phyloP scores from a whole-genome alignment of 2,329 filamentous ascomycete genomes.

The Penicillium paneum region DNA sequence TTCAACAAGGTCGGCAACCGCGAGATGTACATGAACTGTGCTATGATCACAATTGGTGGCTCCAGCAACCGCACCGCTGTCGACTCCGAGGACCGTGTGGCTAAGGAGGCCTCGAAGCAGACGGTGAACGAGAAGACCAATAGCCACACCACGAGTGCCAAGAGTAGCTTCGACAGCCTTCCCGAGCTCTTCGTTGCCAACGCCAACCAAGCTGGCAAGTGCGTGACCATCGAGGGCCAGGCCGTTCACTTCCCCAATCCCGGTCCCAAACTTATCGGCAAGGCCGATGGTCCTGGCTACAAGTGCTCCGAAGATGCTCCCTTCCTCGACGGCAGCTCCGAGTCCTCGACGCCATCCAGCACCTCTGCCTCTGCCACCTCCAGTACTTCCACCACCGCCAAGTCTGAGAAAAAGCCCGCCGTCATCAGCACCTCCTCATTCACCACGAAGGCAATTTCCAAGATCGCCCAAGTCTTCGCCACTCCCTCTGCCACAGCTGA shows the following conservation, averaged over 20 bases:
- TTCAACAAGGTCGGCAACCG: constrained; percentile 74
- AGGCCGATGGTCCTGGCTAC: constrained; percentile 35
- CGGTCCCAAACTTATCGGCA: constrained; percentile 52
- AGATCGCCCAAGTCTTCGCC: constrained; percentile 12
- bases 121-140: constrained; percentile 5
- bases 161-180: constrained; percentile 50
- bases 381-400: background rate
- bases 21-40: constrained; percentile 87
- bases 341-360: background rate
- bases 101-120: background rate
- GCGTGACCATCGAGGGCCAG: constrained; percentile 55
- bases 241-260: constrained; percentile 66
- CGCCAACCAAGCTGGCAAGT: constrained; percentile 52
- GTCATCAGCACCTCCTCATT: background rate
- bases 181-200: constrained; percentile 72
- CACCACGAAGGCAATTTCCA: constrained; percentile 10
- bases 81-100: background rate
- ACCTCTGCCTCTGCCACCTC: background rate
- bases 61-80: background rate
- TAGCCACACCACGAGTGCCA: constrained; percentile 11
- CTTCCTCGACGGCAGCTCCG: constrained; percentile 25
- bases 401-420: too few relatives aligned
- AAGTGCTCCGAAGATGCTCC: constrained; percentile 31
- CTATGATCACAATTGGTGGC: constrained; percentile 60
- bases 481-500: constrained; percentile 11